Evolutionary conservation across 345 rosid species (phyloP).

Genomic region (Gossypium thurberi): DNA sequence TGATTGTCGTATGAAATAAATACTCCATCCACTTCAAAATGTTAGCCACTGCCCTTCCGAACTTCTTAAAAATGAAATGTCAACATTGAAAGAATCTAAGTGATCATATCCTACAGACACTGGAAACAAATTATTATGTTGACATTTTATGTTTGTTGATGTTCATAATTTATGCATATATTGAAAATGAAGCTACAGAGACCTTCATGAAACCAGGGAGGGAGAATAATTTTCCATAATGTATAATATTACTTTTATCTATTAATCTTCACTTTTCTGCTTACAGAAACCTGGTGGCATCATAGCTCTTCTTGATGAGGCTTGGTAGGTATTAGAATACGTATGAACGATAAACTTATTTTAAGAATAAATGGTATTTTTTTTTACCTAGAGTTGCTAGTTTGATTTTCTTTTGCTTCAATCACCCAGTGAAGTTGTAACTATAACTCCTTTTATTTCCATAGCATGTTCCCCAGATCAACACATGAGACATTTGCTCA

Average conservation of each 20-base stretch:
- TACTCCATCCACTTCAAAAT: neutral
- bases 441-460: constrained; percentile 20
- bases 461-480: constrained; percentile 96
- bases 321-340: constrained; percentile 58
- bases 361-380: neutral
- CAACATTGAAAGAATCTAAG: neutral
- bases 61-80: neutral
- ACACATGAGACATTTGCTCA: constrained; percentile 93
- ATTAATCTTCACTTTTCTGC: constrained; percentile 25
- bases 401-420: constrained; percentile 7
- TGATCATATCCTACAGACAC: neutral
- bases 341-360: neutral
- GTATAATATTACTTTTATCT: neutral
- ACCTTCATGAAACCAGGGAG: neutral
- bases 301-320: constrained; percentile 96
- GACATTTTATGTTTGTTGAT: neutral
- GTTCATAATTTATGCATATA: neutral
- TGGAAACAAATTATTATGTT: neutral
- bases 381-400: neutral
- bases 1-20: neutral
- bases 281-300: constrained; percentile 99
- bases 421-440: constrained; percentile 15
- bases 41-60: neutral
- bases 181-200: neutral
- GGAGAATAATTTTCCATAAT: neutral